Percentiles rank a stretch among this genome's conserved stretches.
Conservation (phyloP, 257 asterid species). For the Ajuga chamaepitys region DNA sequence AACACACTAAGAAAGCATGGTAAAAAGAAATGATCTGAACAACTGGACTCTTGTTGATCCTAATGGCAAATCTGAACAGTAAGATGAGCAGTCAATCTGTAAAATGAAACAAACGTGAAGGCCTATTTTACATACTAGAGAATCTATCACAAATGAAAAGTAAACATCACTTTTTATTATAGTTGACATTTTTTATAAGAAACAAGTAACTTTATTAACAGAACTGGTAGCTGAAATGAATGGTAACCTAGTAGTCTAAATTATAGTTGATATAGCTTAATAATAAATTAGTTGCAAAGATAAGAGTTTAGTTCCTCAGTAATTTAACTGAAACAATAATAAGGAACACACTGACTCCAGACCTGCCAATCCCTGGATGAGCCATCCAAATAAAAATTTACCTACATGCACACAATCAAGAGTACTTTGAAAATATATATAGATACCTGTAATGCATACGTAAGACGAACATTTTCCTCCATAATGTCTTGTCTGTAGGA, state of each 20-base stretch:
- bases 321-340: not conserved
- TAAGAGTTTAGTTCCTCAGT: not conserved
- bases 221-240: no score
- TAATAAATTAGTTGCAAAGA: no score
- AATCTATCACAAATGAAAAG: slow-evolving; percentile 7
- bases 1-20: not conserved
- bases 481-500: slow-evolving; percentile 94
- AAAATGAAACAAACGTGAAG: not conserved
- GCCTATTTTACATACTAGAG: not conserved
- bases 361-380: not conserved
- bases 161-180: no score
- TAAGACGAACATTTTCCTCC: slow-evolving; percentile 97
- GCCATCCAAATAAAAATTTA: slow-evolving; percentile 15
- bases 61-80: not conserved
- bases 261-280: no score
- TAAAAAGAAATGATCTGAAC: not conserved
- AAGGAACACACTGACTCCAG: not conserved
- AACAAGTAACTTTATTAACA: no score
- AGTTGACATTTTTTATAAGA: no score
- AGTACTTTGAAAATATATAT: not conserved
- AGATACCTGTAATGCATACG: slow-evolving; percentile 87
- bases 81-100: not conserved
- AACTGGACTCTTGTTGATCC: not conserved
- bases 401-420: slow-evolving; percentile 2
- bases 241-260: no score